Percentiles rank a stretch among this genome's conserved stretches.
phyloP scores from a whole-genome alignment of 148 eudicot genomes.

The Euryodendron excelsum region DNA sequence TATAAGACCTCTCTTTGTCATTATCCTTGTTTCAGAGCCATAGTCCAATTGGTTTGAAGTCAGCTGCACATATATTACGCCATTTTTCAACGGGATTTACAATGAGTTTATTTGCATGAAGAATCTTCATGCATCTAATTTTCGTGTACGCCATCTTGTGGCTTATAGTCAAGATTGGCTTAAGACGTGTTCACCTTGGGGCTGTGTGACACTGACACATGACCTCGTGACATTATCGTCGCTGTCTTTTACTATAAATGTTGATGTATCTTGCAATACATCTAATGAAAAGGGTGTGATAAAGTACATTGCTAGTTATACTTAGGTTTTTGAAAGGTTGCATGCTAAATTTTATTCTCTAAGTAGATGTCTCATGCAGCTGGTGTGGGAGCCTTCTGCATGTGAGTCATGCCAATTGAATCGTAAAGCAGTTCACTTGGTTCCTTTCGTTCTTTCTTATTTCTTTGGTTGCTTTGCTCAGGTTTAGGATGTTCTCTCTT shows the following conservation, averaged over 20 bases:
- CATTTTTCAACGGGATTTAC: background rate
- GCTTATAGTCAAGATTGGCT: background rate
- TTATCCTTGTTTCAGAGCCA: slow-evolving; percentile 2
- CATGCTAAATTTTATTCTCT: background rate
- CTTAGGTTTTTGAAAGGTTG: background rate
- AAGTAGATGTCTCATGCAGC: background rate
- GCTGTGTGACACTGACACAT: background rate
- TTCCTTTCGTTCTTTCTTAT: slow-evolving; percentile 6
- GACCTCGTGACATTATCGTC: background rate
- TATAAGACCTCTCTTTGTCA: background rate
- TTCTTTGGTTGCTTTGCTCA: slow-evolving; percentile 21
- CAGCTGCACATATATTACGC: background rate
- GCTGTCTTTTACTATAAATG: background rate
- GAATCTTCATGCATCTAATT: background rate
- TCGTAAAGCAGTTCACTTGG: background rate
- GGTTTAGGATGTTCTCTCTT: slow-evolving; percentile 91
- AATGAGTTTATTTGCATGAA: background rate
- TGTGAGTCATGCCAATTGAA: background rate
- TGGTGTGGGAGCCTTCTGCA: background rate
- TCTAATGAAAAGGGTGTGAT: background rate
- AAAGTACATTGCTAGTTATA: background rate
- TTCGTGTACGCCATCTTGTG: background rate
- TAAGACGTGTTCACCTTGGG: background rate
- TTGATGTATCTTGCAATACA: background rate
- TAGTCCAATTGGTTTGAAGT: background rate